Base-by-base conservation (phyloP, 805 yeast genomes). In the Lachancea sp. region DNA sequence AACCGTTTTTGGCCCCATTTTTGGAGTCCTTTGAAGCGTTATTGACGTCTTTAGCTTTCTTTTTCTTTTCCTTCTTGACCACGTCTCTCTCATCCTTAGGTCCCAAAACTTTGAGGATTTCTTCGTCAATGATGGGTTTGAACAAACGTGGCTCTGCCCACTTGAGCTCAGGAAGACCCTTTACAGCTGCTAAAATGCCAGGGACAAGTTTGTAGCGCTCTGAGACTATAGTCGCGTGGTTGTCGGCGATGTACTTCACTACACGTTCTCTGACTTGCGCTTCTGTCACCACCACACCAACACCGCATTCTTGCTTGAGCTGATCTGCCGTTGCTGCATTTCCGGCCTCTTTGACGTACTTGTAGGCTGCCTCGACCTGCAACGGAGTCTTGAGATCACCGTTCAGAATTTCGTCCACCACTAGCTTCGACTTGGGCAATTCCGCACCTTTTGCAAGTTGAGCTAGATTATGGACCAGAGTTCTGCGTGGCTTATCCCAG, bases 61-160 rank as follows among this genome's bases (percentile, higher is more conserved):
- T 71, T 62, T 80, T 80, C 70, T 82, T 79, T 66, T 85, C 88
- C 71, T 84, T 84, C 68, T 84, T 84, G 42, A 81, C 73, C 18
- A 81, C 72, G 65, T 93, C 99, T 52, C 98, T 80, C 62, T 90
- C 98, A 62, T 93, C 99, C 66, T 91, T 91, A 44, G 98, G 98
- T 32, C 99, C 99, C 47, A 90, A 69, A 12, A 82, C 66, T 35
- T 69, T 78, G 49, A 85, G 65, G n/a, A 89, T 69, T 57, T 84
- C 78, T 36, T 74, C 79, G 62, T 93, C 99, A 54, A 93, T 83
- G 19, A 79, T 74, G 12, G 95, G 95, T 68, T 93, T 93, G 70
- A 93, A 86, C 45, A 78, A 71, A 42, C 81, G 77, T 31, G 97
- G 95, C 39, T 84, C 76, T 8, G 98, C 98, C 96, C 96, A 93